Evolutionary conservation across 371 early-diverging fungal species (phyloP).

Genomic region (Mortierella sp.): DNA sequence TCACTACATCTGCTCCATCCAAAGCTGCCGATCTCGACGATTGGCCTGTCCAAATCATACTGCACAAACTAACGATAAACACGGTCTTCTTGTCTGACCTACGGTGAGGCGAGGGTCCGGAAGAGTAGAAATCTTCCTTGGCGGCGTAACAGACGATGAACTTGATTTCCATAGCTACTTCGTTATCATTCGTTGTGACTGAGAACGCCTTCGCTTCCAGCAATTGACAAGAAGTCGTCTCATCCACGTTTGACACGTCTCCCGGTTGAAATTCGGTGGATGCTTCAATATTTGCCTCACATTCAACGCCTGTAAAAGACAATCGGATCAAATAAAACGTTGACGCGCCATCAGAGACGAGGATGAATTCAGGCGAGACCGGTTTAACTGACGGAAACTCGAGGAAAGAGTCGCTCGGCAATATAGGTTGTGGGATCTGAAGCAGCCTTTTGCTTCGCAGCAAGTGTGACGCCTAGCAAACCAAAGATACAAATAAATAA

Average conservation of each 20-base stretch:
- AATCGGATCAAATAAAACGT: conserved; percentile 41
- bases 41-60: conserved; percentile 17
- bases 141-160: conserved; percentile 38
- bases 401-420: conserved; percentile 20
- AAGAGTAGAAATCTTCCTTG: conserved; percentile 35
- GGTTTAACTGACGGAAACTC: conserved; percentile 55
- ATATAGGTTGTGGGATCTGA: conserved; percentile 29
- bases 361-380: conserved; percentile 46
- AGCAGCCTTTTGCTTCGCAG: conserved; percentile 41
- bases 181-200: conserved; percentile 9
- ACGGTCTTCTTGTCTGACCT: conserved; percentile 45
- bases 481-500: neutral
- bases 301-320: conserved; percentile 15
- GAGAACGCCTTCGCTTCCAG: conserved; percentile 55
- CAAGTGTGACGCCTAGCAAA: conserved; percentile 23
- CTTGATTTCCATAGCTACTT: conserved; percentile 36
- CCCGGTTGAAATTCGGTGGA: conserved; percentile 20
- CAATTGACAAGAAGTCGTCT: conserved; percentile 31
- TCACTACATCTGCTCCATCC: neutral
- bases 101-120: conserved; percentile 48
- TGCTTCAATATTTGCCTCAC: conserved; percentile 38
- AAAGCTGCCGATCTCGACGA: neutral
- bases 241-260: neutral
- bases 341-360: conserved; percentile 53
- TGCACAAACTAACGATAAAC: conserved; percentile 50